Percentiles rank a stretch among this genome's conserved stretches.
phyloP scores from a whole-genome alignment of 202 grass and related monocot genomes.

The Dendrocalamus latiflorus region DNA sequence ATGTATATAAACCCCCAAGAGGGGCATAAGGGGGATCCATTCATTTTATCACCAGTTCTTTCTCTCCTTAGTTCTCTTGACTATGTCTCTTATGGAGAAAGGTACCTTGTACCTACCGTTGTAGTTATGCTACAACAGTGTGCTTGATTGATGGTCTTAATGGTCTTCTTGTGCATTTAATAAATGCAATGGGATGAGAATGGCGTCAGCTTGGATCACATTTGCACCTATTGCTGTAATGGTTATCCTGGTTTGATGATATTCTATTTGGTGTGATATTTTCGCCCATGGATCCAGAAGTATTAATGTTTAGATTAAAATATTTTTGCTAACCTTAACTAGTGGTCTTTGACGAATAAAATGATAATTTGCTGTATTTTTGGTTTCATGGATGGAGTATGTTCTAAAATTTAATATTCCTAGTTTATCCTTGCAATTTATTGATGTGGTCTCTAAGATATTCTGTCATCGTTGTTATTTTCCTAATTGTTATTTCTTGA shows the following conservation, averaged over 20 bases:
- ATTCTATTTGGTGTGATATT: not conserved
- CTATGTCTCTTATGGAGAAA: no score
- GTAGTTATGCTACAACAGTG: no score
- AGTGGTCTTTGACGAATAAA: not conserved
- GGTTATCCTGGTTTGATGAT: not conserved
- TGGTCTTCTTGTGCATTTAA: no score
- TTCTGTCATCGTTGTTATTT: not conserved
- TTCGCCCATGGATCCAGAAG: not conserved
- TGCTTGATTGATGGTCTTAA: no score
- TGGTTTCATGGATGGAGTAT: not conserved
- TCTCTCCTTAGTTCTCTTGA: no score
- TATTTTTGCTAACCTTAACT: not conserved
- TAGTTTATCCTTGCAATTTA: not conserved
- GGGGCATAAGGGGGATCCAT: no score
- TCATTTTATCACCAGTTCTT: no score
- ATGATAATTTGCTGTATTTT: not conserved
- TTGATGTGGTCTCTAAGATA: not conserved
- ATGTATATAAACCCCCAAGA: no score
- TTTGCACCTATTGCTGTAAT: not conserved
- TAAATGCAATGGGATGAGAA: not conserved
- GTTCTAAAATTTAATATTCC: not conserved
- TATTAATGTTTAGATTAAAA: not conserved
- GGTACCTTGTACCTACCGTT: no score
- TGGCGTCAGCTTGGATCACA: not conserved
- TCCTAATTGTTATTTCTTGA: not conserved